Conservation (phyloP, 2,329 filamentous ascomycete species). For the Neonectria ditissima region DNA sequence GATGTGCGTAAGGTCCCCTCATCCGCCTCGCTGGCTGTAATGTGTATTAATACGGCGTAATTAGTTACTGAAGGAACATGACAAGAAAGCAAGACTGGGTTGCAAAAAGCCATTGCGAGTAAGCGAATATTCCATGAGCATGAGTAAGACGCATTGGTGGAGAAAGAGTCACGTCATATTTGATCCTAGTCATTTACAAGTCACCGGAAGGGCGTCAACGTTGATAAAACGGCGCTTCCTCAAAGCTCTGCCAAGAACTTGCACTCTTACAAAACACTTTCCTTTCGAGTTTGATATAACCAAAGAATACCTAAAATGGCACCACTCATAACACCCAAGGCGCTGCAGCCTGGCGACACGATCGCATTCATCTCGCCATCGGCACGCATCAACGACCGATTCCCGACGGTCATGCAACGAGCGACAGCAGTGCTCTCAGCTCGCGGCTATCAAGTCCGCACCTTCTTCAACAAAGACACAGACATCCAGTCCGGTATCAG, state of each 20-base stretch:
- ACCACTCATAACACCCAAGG: slow-evolving; percentile 39
- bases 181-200: too few relatives aligned
- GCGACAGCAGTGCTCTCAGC: slow-evolving; percentile 46
- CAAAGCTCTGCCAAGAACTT: neutral
- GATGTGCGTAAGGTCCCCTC: too few relatives aligned
- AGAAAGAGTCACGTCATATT: too few relatives aligned
- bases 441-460: slow-evolving; percentile 51
- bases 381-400: slow-evolving; percentile 48
- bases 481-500: slow-evolving; percentile 49
- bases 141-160: too few relatives aligned
- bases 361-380: slow-evolving; percentile 57
- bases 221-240: neutral
- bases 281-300: neutral
- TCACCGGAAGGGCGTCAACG: too few relatives aligned
- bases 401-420: slow-evolving; percentile 47
- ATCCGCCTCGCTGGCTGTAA: too few relatives aligned
- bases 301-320: slow-evolving; percentile 20
- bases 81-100: too few relatives aligned
- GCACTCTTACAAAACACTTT: neutral
- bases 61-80: too few relatives aligned
- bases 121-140: too few relatives aligned
- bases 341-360: slow-evolving; percentile 50
- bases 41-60: too few relatives aligned
- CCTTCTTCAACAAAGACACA: slow-evolving; percentile 47
- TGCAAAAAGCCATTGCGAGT: too few relatives aligned